Evolutionary conservation across 192 early-diverging fungal species (phyloP).

Genomic region (Globomyces pollinis-pini): DNA sequence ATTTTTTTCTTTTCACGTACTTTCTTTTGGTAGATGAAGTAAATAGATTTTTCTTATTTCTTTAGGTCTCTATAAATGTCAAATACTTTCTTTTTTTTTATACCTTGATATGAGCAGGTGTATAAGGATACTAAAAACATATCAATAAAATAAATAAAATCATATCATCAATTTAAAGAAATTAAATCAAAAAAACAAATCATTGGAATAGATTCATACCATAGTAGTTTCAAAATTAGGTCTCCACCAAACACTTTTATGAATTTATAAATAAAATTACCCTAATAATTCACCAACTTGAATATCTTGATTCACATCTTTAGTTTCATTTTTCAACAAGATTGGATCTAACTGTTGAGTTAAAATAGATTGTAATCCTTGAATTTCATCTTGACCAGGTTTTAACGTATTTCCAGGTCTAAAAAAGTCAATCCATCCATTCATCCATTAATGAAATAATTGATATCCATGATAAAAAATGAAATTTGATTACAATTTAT

Average conservation of each 20-base stretch:
- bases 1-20: slow-evolving; percentile 39
- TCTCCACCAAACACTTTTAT: too few species aligned
- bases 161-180: slow-evolving; percentile 9
- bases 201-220: slow-evolving; percentile 40
- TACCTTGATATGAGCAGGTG: slow-evolving; percentile 71
- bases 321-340: too few species aligned
- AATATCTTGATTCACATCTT: slow-evolving; percentile 31
- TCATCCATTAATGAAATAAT: slow-evolving; percentile 1
- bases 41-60: slow-evolving; percentile 68
- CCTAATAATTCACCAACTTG: slow-evolving; percentile 66
- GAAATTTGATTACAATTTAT: slow-evolving; percentile 71
- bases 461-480: slow-evolving; percentile 10
- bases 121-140: slow-evolving; percentile 60
- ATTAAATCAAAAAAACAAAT: neutral
- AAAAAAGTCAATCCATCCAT: too few species aligned
- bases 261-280: slow-evolving; percentile 66
- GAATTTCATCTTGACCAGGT: slow-evolving; percentile 66
- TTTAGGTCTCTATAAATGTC: slow-evolving; percentile 70
- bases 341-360: slow-evolving; percentile 50
- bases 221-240: slow-evolving; percentile 70
- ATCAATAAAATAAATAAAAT: too few species aligned
- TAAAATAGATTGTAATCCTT: slow-evolving; percentile 58
- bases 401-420: slow-evolving; percentile 62
- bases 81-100: too few species aligned
- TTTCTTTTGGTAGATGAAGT: slow-evolving; percentile 64